Evolutionary conservation across 2,329 filamentous ascomycete genomes (phyloP), one percentile per base, ranked within the genome.

Genomic region (Nothomitra cinnamomea): DNA sequence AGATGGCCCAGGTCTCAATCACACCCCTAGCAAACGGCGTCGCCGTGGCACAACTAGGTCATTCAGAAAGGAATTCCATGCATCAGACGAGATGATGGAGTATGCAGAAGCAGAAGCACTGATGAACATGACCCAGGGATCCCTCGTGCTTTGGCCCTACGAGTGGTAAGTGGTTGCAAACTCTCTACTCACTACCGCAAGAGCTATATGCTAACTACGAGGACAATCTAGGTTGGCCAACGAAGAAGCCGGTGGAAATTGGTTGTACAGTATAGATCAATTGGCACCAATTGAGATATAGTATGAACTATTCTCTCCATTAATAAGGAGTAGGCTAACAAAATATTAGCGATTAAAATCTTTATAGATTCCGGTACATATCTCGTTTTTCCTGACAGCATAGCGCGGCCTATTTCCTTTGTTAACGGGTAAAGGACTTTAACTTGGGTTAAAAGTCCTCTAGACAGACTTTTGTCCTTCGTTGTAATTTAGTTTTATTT

Each of bases 211-310:
- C 21, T 15, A 41, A 28, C 6, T 38, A 24, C 35, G 32, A 45
- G 15, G 15, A 13, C 25, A 19, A 43, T 50, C 38, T 19, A 77
- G 74, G 88, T 78, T 95, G 53, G 78, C 85, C 61, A 85, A 83
- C 54, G 92, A 96, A 69, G 92, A 96, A 71, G 80, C 82, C 63
- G 89, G 87, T 59, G 87, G 88, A 54, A 94, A 95, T 64, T 98
- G 92, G 92, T 77, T 95, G 57, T 96, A 95, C 69, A 87, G 90
- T 64, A 87, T 96, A 54, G 92, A 98, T 67, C 84, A 94, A 67
- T 83, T 98, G 65, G 94, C 92, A 61, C 92, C 92, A 54, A 74
- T 98, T 69, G 88, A 95, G 70, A 96, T 98, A 63, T 98, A 98
- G 85, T 87, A 75, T 82, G 84, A 60, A 12, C 52, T 25, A 52